Base-by-base conservation (phyloP, 106 monocot genomes). In the Dioscorea dumetorum region DNA sequence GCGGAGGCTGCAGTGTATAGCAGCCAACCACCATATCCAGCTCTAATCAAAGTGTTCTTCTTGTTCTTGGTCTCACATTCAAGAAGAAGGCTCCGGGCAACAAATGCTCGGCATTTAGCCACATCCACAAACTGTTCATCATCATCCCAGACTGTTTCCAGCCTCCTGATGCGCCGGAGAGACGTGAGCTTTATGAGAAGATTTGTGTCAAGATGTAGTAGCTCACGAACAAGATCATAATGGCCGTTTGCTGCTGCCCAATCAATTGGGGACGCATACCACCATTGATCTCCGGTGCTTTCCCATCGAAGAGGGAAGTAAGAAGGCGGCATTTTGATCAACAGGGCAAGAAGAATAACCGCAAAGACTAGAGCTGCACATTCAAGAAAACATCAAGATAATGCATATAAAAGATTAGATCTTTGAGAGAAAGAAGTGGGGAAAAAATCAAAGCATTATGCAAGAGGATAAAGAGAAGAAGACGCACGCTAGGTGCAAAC, bases 131-230 rank as follows among this genome's bases (percentile, higher is more conserved):
- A 77, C 24, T 71, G 78, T 23, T 56, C 3, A 24, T 86, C 91
- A 54, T 88, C 88, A 49, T 92, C 97, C 97, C 92, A 97, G 19
- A 97, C 72, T 21, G 77, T 67, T 62, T 99, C 92, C 16, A 99
- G 87, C 24, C 90, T 82, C 9, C 83, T 82, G 67, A 93, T 81
- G 48, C 93, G 82, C 64, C 93, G 93, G 62, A 93, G 99, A 31
- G 99, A 99, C 63, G 99, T 93, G 76, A 99, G 89, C 72, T 90
- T 89, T 75, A 99, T 89, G 67, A 99, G 78, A 74, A 90, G 87
- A 72, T 93, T 99, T 35, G 83, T 66, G 75, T 99, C 99, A 9
- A 89, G 75, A 32, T 77, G 85, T 51, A 99, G 85, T 34, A 99
- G 97, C 69, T 99, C 87, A 1, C 87, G 90, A 49, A 99, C 93